Base-by-base conservation (phyloP, 139 green algal genomes). In the Auxenochlorella pyrenoidosa region DNA sequence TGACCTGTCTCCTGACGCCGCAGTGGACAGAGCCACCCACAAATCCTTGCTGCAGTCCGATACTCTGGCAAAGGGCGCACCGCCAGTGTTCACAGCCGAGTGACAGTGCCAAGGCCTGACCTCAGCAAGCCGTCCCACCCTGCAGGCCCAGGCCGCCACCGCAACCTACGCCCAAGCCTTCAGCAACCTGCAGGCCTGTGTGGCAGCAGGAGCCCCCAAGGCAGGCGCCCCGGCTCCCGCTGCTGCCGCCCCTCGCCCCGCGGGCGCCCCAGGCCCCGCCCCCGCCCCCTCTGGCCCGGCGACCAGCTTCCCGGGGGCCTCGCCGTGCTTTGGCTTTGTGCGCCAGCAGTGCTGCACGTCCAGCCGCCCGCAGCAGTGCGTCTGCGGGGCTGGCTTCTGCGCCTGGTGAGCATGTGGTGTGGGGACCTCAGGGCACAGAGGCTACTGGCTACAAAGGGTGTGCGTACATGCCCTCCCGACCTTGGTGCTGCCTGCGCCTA, bases 101-200 rank as follows among this genome's bases (percentile, higher is more conserved):
- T n/a, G n/a, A n/a, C n/a, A n/a, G n/a, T 54, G 6, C 47, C 47
- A 54, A 54, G 8, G 44, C 40, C 40, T n/a, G 38, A 40, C 16
- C 40, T 40, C 58, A 12, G 19, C 51, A 54, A 54, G 4, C 34
- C 38, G 21, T 18, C 36, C 36, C 34, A 38, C n/a, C 8, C n/a
- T 75, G 79, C 80, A 85, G 80, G 63, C 78, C 8, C 51, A 83
- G 15, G 78, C 78, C 1, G 78, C 78, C 22, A 34, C 78, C 54
- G 63, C 65, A 40, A 85, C 80, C 30, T 85, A 85, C 63, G 4
- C 40, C 30, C 63, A 77, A 24, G 60, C 44, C 5, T 85, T 85
- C 28, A 43, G 21, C 28, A 85, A 85, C 63, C 80, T 85, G 13
- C 80, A 85, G 30, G 59, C 80, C 80, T 85, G 80, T 63, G 28